Base-by-base conservation (phyloP, 2,329 filamentous ascomycete species). In the Metarhizium brunneum region DNA sequence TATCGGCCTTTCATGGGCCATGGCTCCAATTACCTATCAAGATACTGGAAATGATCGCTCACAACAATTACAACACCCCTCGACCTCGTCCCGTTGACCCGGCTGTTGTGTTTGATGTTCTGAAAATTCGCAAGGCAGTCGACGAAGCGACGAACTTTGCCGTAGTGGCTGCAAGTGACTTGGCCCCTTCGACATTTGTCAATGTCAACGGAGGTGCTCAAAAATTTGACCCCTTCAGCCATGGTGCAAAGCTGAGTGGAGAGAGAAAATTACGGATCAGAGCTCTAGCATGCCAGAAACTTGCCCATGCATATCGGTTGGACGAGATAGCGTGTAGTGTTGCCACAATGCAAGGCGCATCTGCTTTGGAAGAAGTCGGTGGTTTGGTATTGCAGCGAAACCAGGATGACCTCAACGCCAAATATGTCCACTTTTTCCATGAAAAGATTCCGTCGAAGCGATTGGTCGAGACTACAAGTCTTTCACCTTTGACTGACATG, bases 361-460 rank as follows among this genome's bases (percentile, higher is more conserved):
- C 86, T 18, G 83, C 86, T 0, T 73, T 95, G 13, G 88, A 94
- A 63, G 86, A 90, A 57, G 86, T 94, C 2, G 88, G 86, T 2
- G 77, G 80, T 6, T 75, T 87, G 58, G 89, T 95, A 36, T 71
- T 94, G 58, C 83, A 88, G 67, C 78, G 88, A 58, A 85, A 82
- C 58, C 76, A 82, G n/a, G 68, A 77, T 52, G 84, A 91, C 64
- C 71, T 77, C 47, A 87, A 94, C 64, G 90, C 88, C 32, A 87
- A 86, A 69, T 94, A 94, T 66, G 90, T 94, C n/a, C 87, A 94
- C 67, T 94, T 92, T 72, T 95, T 95, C 69, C 88, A 92, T 71
- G 88, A 95, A 71, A 94, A 92, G 79, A 92, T 94, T 30, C 87
- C 88, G 1, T 87, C 84, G 45, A 76, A 86, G 47, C 84, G 87